Evolutionary conservation across 1,284 basidiomycete genomes (phyloP).

Genomic region (Paramarasmius palmivorus): DNA sequence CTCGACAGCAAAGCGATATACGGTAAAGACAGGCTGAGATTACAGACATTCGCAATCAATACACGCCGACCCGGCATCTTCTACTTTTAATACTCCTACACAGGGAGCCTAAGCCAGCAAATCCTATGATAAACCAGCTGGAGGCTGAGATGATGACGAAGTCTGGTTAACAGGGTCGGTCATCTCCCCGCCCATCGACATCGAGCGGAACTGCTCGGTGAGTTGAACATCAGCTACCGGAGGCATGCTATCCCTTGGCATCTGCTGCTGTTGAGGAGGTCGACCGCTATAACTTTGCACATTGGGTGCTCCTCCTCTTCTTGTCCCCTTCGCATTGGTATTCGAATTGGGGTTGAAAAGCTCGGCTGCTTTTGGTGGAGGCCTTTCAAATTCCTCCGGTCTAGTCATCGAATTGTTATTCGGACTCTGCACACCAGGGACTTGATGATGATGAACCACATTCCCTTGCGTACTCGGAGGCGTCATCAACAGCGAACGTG

Average conservation of each 20-base stretch:
- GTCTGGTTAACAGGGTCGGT: background rate
- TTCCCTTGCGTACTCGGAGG: slow-evolving; percentile 23
- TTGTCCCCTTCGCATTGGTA: background rate
- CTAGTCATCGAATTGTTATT: slow-evolving; percentile 22
- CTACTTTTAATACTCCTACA: too few relatives aligned
- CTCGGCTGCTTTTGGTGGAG: slow-evolving; percentile 49
- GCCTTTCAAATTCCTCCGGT: slow-evolving; percentile 56
- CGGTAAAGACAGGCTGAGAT: too few relatives aligned
- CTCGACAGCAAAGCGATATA: too few relatives aligned
- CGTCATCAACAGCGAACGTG: slow-evolving; percentile 54
- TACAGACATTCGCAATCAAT: too few relatives aligned
- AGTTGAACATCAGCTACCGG: background rate
- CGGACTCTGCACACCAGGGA: slow-evolving; percentile 10
- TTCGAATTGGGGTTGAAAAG: slow-evolving; percentile 56
- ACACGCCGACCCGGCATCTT: too few relatives aligned
- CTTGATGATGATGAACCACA: slow-evolving; percentile 39
- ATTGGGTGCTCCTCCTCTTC: background rate
- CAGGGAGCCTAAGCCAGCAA: too few relatives aligned
- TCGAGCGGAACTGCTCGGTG: background rate
- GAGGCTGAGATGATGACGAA: background rate
- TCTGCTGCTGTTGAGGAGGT: background rate
- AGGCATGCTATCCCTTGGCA: background rate
- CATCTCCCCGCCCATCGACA: background rate
- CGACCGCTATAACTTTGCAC: slow-evolving; percentile 1
- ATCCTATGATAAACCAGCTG: slow-evolving; percentile 1